Percentiles rank a stretch among this genome's conserved stretches.
phyloP scores from a whole-genome alignment of 352 stramenopile genomes.

The Thalassiosira mediterranea region DNA sequence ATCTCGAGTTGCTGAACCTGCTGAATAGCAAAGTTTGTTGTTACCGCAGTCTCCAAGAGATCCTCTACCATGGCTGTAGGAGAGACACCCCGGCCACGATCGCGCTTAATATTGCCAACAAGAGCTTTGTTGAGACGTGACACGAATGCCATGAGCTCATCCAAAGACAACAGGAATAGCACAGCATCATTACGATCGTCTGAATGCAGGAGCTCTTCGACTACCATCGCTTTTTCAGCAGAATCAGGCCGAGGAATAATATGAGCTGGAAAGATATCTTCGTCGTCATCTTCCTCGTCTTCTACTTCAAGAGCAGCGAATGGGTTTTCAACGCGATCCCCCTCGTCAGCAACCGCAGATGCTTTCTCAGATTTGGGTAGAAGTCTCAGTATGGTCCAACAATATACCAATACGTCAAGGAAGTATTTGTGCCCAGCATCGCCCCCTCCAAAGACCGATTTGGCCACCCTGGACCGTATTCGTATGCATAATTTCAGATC shows the following conservation, averaged over 20 bases:
- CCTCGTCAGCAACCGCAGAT: not conserved
- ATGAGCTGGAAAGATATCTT: constrained; percentile 36
- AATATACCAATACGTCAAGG: constrained; percentile 49
- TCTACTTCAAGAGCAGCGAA: constrained; percentile 26
- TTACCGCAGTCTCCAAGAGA: constrained; percentile 42
- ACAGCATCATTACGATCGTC: constrained; percentile 53
- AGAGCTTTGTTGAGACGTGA: constrained; percentile 17
- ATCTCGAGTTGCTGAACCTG: constrained; percentile 53
- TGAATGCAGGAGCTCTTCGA: constrained; percentile 40
- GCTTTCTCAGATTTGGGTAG: constrained; percentile 18
- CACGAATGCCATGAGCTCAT: constrained; percentile 44
- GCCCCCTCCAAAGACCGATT: constrained; percentile 42
- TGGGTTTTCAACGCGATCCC: constrained; percentile 25
- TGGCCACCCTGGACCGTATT: constrained; percentile 34
- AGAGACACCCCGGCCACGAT: constrained; percentile 5
- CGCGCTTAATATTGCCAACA: constrained; percentile 2
- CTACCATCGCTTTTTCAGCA: constrained; percentile 12
- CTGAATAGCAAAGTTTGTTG: constrained; percentile 56
- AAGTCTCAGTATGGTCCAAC: constrained; percentile 32
- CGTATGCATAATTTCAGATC: constrained; percentile 55
- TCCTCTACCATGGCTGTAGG: constrained; percentile 41
- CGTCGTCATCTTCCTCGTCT: constrained; percentile 45
- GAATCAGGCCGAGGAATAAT: constrained; percentile 26
- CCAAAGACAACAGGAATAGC: constrained; percentile 50
- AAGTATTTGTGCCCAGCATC: constrained; percentile 58